Percentiles rank a stretch among this genome's conserved stretches.
These are phyloP conservation scores for Dendrobium chrysotoxum DNA, from an alignment of 106 monocot species.

Conservation along the genomic window DNA sequence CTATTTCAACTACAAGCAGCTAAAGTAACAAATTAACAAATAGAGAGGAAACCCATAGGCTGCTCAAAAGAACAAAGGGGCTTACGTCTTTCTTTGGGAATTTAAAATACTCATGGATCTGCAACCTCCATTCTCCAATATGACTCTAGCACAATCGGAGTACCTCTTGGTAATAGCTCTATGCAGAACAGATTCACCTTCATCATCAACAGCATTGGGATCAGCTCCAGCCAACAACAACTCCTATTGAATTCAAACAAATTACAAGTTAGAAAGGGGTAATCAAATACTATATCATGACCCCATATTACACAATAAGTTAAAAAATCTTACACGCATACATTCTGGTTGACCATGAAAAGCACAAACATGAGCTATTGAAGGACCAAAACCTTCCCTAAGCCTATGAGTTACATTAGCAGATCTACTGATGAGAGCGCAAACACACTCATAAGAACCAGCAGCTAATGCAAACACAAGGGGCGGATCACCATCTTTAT, in stretches of 20 bases:
- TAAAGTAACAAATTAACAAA: slow-evolving; percentile 1
- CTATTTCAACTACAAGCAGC: neutral
- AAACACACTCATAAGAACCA: slow-evolving; percentile 79
- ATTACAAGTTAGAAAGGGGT: slow-evolving; percentile 5
- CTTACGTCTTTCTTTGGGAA: slow-evolving; percentile 86
- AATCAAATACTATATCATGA: neutral
- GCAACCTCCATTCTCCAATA: slow-evolving; percentile 94
- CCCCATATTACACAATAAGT: neutral
- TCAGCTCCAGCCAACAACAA: slow-evolving; percentile 88
- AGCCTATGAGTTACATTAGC: slow-evolving; percentile 59
- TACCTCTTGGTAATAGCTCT: slow-evolving; percentile 67
- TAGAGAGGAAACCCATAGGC: neutral
- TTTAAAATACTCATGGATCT: slow-evolving; percentile 82
- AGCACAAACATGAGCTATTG: slow-evolving; percentile 88
- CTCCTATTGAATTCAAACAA: slow-evolving; percentile 40
- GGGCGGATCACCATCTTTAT: slow-evolving; percentile 93
- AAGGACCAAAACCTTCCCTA: slow-evolving; percentile 66
- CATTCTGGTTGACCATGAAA: slow-evolving; percentile 94
- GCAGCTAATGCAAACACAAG: slow-evolving; percentile 85
- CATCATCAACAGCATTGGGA: slow-evolving; percentile 91
- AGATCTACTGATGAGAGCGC: slow-evolving; percentile 62
- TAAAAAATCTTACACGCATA: slow-evolving; percentile 60
- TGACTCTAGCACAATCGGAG: slow-evolving; percentile 83
- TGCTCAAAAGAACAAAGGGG: neutral
- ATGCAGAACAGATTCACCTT: slow-evolving; percentile 94